phyloP scores from a whole-genome alignment of 768 basidiomycete genomes.

The Russula virescens region DNA sequence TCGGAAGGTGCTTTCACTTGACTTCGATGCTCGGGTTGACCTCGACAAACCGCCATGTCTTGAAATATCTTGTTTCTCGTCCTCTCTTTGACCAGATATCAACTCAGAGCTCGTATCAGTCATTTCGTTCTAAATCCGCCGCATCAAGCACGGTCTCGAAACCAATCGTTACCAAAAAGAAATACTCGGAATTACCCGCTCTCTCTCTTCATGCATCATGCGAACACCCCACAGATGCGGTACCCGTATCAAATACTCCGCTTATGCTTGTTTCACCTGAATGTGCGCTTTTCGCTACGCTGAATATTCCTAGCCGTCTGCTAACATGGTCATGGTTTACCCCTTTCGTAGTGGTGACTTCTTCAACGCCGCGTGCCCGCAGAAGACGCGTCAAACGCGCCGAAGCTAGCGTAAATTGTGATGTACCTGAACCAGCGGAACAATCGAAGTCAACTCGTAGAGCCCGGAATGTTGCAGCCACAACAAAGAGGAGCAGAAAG shows the following conservation, averaged over 20 bases:
- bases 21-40: slow-evolving; percentile 2
- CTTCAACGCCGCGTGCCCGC: neutral
- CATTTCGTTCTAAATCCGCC: neutral
- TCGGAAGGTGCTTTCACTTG: neutral
- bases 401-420: neutral
- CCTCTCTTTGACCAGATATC: neutral
- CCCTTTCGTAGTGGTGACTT: neutral
- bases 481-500: neutral
- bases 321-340: neutral
- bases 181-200: slow-evolving; percentile 53
- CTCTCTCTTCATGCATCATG: slow-evolving; percentile 32
- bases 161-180: slow-evolving; percentile 41
- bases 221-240: slow-evolving; percentile 40
- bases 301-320: neutral
- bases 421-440: neutral
- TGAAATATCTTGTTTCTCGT: neutral
- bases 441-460: neutral
- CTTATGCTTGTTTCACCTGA: neutral
- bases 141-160: neutral
- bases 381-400: neutral
- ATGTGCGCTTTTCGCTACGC: neutral
- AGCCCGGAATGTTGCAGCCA: neutral
- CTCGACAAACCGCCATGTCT: neutral
- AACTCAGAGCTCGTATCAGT: neutral
- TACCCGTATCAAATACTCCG: slow-evolving; percentile 30